phyloP scores from a whole-genome alignment of 495 filamentous ascomycete genomes.

The Entonaema liquescens region DNA sequence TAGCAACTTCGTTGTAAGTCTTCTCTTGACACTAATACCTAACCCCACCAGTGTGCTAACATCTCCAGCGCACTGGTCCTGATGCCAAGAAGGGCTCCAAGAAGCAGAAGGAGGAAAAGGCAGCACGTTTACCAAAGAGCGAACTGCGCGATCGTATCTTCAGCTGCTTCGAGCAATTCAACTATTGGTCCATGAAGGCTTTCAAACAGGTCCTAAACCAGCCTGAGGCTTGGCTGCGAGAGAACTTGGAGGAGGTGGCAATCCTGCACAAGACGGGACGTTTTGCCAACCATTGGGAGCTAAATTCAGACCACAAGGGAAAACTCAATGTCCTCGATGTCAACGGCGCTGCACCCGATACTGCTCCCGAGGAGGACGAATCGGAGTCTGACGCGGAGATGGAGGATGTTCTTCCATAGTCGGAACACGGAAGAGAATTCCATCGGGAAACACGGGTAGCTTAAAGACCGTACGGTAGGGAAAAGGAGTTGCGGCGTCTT shows the following conservation, averaged over 20 bases:
- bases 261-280: slow-evolving; percentile 78
- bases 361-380: slow-evolving; percentile 66
- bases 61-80: slow-evolving; percentile 44
- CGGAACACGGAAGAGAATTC: background rate
- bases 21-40: background rate
- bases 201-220: slow-evolving; percentile 77
- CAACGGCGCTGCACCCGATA: slow-evolving; percentile 60
- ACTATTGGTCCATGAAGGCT: slow-evolving; percentile 88
- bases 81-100: slow-evolving; percentile 57
- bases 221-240: slow-evolving; percentile 90
- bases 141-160: slow-evolving; percentile 86
- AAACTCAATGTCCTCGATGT: slow-evolving; percentile 56
- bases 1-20: slow-evolving; percentile 66
- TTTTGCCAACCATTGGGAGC: slow-evolving; percentile 83
- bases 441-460: background rate
- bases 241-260: slow-evolving; percentile 83
- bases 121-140: slow-evolving; percentile 84
- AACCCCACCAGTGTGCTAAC: slow-evolving; percentile 39
- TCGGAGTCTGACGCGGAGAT: slow-evolving; percentile 73
- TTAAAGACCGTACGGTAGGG: background rate
- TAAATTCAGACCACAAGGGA: slow-evolving; percentile 75
- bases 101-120: slow-evolving; percentile 76
- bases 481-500: slow-evolving; percentile 37
- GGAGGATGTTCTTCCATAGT: slow-evolving; percentile 68
- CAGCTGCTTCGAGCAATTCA: slow-evolving; percentile 79